phyloP scores from a whole-genome alignment of 148 eudicot genomes.

The Cornus suecica region DNA sequence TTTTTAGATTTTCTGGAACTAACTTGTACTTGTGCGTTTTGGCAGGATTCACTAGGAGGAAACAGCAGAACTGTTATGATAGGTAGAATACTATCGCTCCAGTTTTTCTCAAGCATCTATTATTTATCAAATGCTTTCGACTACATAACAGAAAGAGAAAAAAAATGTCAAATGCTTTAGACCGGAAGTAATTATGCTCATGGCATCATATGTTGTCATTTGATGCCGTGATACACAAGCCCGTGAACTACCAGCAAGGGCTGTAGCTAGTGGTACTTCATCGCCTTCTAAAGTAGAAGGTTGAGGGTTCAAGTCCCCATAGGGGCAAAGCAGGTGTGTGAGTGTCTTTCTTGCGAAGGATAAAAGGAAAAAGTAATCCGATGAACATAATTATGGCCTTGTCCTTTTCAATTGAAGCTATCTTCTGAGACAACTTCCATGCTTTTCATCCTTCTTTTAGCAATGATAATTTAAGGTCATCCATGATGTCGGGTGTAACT shows the following conservation, averaged over 20 bases:
- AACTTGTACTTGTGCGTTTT: neutral
- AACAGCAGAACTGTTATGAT: conserved; percentile 29
- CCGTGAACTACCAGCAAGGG: neutral
- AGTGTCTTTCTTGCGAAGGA: too few relatives aligned
- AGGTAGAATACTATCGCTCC: conserved; percentile 4
- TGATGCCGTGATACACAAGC: neutral
- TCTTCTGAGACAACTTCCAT: neutral
- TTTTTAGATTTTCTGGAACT: neutral
- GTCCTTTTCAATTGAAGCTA: neutral
- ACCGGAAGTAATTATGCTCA: neutral
- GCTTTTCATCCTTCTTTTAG: neutral
- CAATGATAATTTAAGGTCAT: neutral
- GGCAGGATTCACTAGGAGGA: conserved; percentile 29
- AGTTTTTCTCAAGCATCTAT: neutral
- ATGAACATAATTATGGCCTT: too few relatives aligned
- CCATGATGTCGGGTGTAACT: neutral
- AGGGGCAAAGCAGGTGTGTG: too few relatives aligned
- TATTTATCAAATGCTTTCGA: neutral
- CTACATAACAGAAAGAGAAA: neutral
- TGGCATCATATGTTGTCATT: neutral
- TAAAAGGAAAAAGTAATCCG: too few relatives aligned
- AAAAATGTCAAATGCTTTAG: neutral
- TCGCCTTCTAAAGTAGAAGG: too few relatives aligned
- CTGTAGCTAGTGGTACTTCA: too few relatives aligned
- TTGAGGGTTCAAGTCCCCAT: too few relatives aligned